Percentiles rank a stretch among this genome's conserved stretches.
These are phyloP conservation scores for Plenodomus lindquistii DNA, from an alignment of 2,329 filamentous ascomycete species.

Conservation along the genomic window DNA sequence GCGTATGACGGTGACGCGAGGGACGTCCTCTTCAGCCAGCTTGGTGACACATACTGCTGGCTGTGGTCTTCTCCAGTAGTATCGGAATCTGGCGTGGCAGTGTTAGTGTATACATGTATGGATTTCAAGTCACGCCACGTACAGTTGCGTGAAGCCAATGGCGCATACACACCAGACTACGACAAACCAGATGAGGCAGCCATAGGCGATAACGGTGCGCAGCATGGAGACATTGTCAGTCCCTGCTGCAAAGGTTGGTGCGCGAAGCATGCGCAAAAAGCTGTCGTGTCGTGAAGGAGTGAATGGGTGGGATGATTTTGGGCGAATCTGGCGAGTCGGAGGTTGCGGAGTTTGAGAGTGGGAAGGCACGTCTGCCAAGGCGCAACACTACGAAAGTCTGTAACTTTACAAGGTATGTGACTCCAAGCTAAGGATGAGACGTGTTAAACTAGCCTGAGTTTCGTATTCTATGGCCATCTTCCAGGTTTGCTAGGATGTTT, in stretches of 20 bases:
- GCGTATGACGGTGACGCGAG: slow-evolving; percentile 86
- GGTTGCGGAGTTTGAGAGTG: slow-evolving; percentile 23
- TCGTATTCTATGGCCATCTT: too few species aligned
- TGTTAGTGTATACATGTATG: slow-evolving; percentile 14
- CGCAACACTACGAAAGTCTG: not conserved
- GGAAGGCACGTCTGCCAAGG: slow-evolving; percentile 10
- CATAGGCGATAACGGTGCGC: slow-evolving; percentile 47
- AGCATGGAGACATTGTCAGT: slow-evolving; percentile 39
- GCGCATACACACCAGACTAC: slow-evolving; percentile 60
- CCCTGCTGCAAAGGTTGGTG: slow-evolving; percentile 23
- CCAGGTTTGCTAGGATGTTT: not conserved
- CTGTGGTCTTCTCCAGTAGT: slow-evolving; percentile 54
- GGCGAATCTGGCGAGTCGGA: slow-evolving; percentile 16
- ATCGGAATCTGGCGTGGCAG: slow-evolving; percentile 52
- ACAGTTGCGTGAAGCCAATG: slow-evolving; percentile 65
- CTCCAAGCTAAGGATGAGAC: not conserved
- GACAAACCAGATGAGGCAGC: slow-evolving; percentile 60
- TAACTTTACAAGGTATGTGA: not conserved
- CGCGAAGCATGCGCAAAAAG: slow-evolving; percentile 41
- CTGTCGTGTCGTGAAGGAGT: slow-evolving; percentile 10
- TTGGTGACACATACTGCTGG: slow-evolving; percentile 47
- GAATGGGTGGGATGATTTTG: slow-evolving; percentile 12
- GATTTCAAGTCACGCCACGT: slow-evolving; percentile 22
- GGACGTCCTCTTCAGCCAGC: slow-evolving; percentile 56
- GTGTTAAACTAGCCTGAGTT: too few species aligned